These are phyloP conservation scores for Thelonectria rubi DNA, from an alignment of 2,329 filamentous ascomycete genomes.

Conservation along the genomic window DNA sequence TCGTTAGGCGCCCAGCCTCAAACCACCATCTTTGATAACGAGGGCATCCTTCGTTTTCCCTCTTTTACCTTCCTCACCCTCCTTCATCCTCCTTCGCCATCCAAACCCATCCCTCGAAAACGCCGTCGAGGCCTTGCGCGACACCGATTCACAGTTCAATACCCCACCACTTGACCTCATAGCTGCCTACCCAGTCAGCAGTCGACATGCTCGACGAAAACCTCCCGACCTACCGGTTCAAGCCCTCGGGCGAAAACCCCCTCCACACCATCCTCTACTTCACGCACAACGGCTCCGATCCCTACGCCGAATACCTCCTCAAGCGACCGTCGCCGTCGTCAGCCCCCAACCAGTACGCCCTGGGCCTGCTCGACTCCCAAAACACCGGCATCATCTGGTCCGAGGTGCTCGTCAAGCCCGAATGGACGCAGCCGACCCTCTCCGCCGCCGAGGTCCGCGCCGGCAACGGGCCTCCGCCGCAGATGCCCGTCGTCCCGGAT, in stretches of 20 bases:
- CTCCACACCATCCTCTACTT: conserved; percentile 67
- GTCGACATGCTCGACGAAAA: conserved; percentile 86
- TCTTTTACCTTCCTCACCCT: neutral
- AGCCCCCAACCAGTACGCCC: conserved; percentile 85
- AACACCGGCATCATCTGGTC: conserved; percentile 84
- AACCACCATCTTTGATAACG: conserved; percentile 8
- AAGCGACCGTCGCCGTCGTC: conserved; percentile 74
- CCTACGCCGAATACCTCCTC: conserved; percentile 81
- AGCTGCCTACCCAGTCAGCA: conserved; percentile 1
- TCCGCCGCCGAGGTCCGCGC: conserved; percentile 82
- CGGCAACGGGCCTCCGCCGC: conserved; percentile 70
- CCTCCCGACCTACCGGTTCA: conserved; percentile 76
- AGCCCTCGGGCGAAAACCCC: conserved; percentile 61
- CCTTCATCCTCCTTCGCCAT: neutral
- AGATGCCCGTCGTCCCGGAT: conserved; percentile 76
- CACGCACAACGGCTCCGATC: conserved; percentile 80
- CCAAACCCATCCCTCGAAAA: too few species aligned
- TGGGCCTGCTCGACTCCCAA: conserved; percentile 84
- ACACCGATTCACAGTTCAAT: neutral
- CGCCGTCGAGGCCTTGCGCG: neutral
- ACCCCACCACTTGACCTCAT: conserved; percentile 2
- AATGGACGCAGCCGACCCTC: conserved; percentile 84
- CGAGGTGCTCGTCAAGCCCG: conserved; percentile 84
- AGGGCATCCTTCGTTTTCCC: conserved; percentile 5
- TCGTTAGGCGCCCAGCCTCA: conserved; percentile 6